phyloP scores from a whole-genome alignment of 441 rosid genomes.

The Aquilaria agallochum region DNA sequence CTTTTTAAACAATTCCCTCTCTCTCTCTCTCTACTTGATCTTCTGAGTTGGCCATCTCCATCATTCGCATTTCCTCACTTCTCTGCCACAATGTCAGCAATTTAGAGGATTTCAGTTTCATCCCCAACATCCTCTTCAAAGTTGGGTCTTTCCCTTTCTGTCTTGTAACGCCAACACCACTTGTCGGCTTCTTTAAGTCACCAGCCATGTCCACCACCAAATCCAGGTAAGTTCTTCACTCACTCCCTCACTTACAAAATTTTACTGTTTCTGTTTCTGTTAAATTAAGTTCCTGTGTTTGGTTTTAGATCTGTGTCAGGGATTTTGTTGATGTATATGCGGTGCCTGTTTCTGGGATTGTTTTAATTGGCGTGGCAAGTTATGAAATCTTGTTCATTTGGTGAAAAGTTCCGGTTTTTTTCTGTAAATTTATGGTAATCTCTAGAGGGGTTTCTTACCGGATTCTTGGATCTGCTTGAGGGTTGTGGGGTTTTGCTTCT shows the following conservation, averaged over 20 bases:
- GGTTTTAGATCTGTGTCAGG: constrained; percentile 34
- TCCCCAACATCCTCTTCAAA: constrained; percentile 4
- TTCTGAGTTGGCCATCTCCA: background rate
- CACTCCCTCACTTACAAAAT: constrained; percentile 1
- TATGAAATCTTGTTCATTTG: constrained; percentile 11
- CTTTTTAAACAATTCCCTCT: background rate
- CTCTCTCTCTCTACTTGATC: background rate
- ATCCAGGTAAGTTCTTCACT: constrained; percentile 50
- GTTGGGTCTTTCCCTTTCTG: constrained; percentile 17
- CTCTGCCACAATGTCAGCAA: constrained; percentile 36
- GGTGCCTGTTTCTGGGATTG: background rate
- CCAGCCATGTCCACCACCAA: constrained; percentile 59
- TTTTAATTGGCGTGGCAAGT: constrained; percentile 1
- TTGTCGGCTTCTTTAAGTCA: constrained; percentile 3
- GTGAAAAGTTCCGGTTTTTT: constrained; percentile 5
- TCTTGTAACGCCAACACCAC: constrained; percentile 8
- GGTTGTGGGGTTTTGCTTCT: too few relatives aligned
- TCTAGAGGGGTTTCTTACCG: too few relatives aligned
- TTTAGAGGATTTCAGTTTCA: constrained; percentile 22
- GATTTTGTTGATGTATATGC: constrained; percentile 5
- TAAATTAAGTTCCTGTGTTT: background rate
- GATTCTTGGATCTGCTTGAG: constrained; percentile 19
- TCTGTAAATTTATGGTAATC: constrained; percentile 5
- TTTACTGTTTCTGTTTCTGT: constrained; percentile 8
- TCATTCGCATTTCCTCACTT: constrained; percentile 17